Evolutionary conservation across 169 alveolate genomes (phyloP), one percentile per base, ranked within the genome.

Genomic region (Eimeria sp.): DNA sequence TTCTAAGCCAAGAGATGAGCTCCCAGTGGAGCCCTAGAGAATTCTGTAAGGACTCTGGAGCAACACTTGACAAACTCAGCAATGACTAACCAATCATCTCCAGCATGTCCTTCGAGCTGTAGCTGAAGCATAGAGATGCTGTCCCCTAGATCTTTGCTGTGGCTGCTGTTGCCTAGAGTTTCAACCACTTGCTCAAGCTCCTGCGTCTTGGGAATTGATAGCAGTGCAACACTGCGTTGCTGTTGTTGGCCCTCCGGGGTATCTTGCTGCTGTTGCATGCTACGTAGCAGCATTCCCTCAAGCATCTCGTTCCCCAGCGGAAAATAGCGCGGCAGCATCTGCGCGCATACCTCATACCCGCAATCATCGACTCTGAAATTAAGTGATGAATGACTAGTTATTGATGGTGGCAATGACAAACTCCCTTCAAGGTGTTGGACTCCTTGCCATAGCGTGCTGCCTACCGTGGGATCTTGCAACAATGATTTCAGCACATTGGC

Each of bases 281-380:
- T 83, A 2, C 75, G 91, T 75, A 83, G 49, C 25, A 83, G 73
- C 91, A 83, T 83, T 34, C 45, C 75, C 75, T 83, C 91, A 83
- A 83, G 91, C 45, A 51, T n/a, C 14, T 61, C 75, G 20, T 40
- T 25, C 27, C 91, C 91, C 34, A 83, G 45, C 0, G 91, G 91
- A 27, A 83, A 83, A 54, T 51, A 83, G 27, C 91, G 91, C 5
- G 91, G 73, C 75, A 83, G 91, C 91, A 54, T 58, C 91, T 83
- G 91, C 67, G 65, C 91, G 0, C 51, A 51, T 45, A 54, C 54
- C 10, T 27, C 25, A 80, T 10, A 22, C 72, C 67, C 72, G 11
- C 18, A 54, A 3, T 16, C 75, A 18, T 78, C 58, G 22, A 78
- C 0, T n/a, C 58, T 78, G 43, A 10, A 78, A n/a, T 45, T 78